phyloP scores from a whole-genome alignment of 2,329 filamentous ascomycete species.

The Ascosphaera aggregata region DNA sequence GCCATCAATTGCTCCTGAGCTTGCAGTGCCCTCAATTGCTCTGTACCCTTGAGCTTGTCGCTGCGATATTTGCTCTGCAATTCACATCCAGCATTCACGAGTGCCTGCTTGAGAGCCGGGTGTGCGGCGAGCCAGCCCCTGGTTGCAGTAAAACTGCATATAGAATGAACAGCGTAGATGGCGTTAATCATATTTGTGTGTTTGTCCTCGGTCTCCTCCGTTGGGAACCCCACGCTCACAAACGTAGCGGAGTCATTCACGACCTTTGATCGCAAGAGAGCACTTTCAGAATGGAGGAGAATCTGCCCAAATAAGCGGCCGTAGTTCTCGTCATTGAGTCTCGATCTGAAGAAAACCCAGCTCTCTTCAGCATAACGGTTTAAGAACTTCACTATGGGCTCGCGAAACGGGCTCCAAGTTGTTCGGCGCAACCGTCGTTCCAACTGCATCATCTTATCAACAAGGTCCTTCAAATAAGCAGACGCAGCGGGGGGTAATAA shows the following conservation, averaged over 20 bases:
- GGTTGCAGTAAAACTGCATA: slow-evolving; percentile 42
- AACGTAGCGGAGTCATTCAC: slow-evolving; percentile 50
- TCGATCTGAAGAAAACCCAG: slow-evolving; percentile 56
- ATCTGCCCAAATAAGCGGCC: slow-evolving; percentile 83
- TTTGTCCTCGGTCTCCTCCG: slow-evolving; percentile 40
- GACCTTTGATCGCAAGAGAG: slow-evolving; percentile 49
- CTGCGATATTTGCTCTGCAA: slow-evolving; percentile 50
- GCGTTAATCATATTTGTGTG: slow-evolving; percentile 72
- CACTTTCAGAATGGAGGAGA: slow-evolving; percentile 51
- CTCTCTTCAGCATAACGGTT: slow-evolving; percentile 82
- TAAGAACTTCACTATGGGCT: slow-evolving; percentile 76
- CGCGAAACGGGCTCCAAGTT: slow-evolving; percentile 73
- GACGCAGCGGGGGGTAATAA: slow-evolving; percentile 78
- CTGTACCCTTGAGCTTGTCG: slow-evolving; percentile 43
- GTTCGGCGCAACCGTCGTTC: slow-evolving; percentile 71
- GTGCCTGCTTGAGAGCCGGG: slow-evolving; percentile 31
- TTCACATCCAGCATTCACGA: slow-evolving; percentile 46
- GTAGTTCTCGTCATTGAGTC: slow-evolving; percentile 63
- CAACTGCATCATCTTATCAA: slow-evolving; percentile 72
- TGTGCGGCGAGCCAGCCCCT: slow-evolving; percentile 41
- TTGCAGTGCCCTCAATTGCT: slow-evolving; percentile 73
- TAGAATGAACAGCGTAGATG: slow-evolving; percentile 61
- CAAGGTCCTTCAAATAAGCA: slow-evolving; percentile 71
- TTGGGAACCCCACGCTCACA: slow-evolving; percentile 38
- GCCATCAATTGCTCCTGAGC: slow-evolving; percentile 69